Evolutionary conservation across 2,329 filamentous ascomycete genomes (phyloP).

Genomic region (Scedosporium apiospermum): DNA sequence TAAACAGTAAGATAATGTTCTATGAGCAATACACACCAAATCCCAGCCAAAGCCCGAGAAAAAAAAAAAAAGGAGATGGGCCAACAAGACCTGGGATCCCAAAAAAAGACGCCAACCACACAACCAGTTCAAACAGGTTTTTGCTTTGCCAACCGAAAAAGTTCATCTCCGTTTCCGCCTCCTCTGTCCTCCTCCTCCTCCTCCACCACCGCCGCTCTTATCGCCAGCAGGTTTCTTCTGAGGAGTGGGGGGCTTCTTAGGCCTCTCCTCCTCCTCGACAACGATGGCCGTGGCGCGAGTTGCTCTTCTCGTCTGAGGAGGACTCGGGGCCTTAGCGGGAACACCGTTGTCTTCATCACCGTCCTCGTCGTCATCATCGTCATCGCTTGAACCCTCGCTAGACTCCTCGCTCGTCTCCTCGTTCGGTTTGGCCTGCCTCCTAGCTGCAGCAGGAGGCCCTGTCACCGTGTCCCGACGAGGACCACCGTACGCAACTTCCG

Average conservation of each 20-base stretch:
- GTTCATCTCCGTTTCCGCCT: background rate
- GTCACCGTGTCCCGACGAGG: constrained; percentile 15
- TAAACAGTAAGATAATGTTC: constrained; percentile 6
- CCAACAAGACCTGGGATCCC: background rate
- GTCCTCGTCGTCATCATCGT: constrained; percentile 13
- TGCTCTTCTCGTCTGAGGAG: background rate
- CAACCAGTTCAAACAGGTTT: background rate
- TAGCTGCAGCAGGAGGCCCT: constrained; percentile 19
- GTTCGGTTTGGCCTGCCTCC: constrained; percentile 22
- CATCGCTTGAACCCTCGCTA: constrained; percentile 21
- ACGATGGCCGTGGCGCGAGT: background rate
- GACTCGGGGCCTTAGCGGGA: background rate
- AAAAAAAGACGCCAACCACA: background rate
- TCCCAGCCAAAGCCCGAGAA: background rate
- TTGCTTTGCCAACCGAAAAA: background rate
- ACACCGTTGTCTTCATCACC: constrained; percentile 16
- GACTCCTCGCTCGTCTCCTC: constrained; percentile 25
- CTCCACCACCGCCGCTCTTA: background rate
- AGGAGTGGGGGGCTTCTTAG: background rate
- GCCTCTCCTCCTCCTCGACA: constrained; percentile 4
- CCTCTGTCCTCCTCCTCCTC: background rate
- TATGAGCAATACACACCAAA: constrained; percentile 3
- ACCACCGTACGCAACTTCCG: constrained; percentile 16
- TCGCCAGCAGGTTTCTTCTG: background rate
- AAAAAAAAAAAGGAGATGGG: background rate